Evolutionary conservation across 2,329 filamentous ascomycete genomes (phyloP).

Genomic region (Chaetomium olivaceum): DNA sequence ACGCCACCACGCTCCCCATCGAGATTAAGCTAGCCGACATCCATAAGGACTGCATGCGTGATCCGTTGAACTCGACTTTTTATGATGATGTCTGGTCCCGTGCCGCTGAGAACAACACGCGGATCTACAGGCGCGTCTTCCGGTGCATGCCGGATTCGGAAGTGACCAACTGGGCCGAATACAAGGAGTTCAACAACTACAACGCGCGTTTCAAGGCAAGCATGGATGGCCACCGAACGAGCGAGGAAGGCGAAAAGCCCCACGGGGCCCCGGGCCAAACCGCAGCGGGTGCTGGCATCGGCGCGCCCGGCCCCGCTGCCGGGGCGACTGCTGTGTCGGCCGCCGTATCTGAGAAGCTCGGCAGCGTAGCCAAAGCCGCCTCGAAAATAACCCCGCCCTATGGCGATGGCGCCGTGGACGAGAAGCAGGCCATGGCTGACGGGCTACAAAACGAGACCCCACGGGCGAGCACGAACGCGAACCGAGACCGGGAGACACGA

Average conservation of each 20-base stretch:
- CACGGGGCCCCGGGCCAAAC: conserved; percentile 20
- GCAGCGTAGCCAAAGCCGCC: conserved; percentile 30
- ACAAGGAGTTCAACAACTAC: conserved; percentile 81
- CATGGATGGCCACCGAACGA: conserved; percentile 58
- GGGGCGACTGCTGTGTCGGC: conserved; percentile 44
- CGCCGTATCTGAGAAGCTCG: conserved; percentile 40
- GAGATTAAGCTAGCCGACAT: conserved; percentile 75
- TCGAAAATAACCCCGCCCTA: conserved; percentile 26
- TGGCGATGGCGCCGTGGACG: conserved; percentile 40
- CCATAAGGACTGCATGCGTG: conserved; percentile 89
- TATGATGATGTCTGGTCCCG: conserved; percentile 85
- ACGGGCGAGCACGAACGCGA: conserved; percentile 29
- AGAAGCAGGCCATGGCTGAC: conserved; percentile 45
- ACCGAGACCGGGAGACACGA: conserved; percentile 13
- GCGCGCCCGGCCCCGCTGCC: conserved; percentile 45
- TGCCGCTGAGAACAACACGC: conserved; percentile 91
- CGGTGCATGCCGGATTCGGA: conserved; percentile 96
- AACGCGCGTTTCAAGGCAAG: conserved; percentile 72
- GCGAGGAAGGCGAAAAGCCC: conserved; percentile 52
- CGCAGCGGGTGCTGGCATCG: conserved; percentile 44
- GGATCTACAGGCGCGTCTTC: conserved; percentile 90
- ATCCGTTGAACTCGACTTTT: conserved; percentile 80
- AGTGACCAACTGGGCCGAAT: conserved; percentile 89
- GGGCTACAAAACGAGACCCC: conserved; percentile 6
- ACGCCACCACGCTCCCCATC: conserved; percentile 56